A percentile compares a stretch with the other conserved stretches of the same genome.
Evolutionary conservation across 1,284 basidiomycete species (phyloP).

Genomic region (Sporisorium reilianum): DNA sequence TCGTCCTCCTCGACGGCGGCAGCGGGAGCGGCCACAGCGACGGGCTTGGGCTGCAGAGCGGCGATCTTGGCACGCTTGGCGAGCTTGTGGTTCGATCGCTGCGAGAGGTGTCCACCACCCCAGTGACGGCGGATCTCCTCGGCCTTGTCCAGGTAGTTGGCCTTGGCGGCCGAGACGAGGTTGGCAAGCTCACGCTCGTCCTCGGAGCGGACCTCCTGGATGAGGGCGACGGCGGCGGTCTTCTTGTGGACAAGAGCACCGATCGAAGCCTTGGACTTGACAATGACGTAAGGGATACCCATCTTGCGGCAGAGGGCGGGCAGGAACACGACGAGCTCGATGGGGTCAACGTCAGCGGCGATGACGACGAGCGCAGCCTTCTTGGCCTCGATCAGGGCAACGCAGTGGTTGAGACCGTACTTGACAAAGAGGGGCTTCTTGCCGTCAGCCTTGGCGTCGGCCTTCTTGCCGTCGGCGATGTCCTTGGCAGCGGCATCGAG

Average conservation of each 20-base stretch:
- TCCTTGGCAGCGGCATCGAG: slow-evolving; percentile 81
- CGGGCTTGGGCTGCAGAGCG: slow-evolving; percentile 68
- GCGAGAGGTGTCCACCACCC: slow-evolving; percentile 95
- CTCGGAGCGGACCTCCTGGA: slow-evolving; percentile 94
- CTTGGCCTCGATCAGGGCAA: slow-evolving; percentile 91
- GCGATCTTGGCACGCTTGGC: slow-evolving; percentile 92
- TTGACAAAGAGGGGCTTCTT: slow-evolving; percentile 95
- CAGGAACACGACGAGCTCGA: slow-evolving; percentile 93
- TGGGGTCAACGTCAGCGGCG: slow-evolving; percentile 97
- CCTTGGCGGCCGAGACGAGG: slow-evolving; percentile 92
- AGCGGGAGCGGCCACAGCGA: slow-evolving; percentile 34
- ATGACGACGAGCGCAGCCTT: slow-evolving; percentile 97
- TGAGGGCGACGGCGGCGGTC: slow-evolving; percentile 88
- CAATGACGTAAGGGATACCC: slow-evolving; percentile 97
- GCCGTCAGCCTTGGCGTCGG: slow-evolving; percentile 68
- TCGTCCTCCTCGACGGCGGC: slow-evolving; percentile 46
- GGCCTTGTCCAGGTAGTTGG: slow-evolving; percentile 95
- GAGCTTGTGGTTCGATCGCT: slow-evolving; percentile 92
- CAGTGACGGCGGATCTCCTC: slow-evolving; percentile 90
- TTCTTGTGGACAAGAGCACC: slow-evolving; percentile 98
- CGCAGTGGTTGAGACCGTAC: slow-evolving; percentile 96
- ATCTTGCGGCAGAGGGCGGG: slow-evolving; percentile 99
- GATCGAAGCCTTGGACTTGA: slow-evolving; percentile 95
- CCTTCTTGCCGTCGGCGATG: slow-evolving; percentile 76
- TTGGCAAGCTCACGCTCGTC: slow-evolving; percentile 93